These are phyloP conservation scores for Paecilomyces sp. DNA, from an alignment of 2,329 filamentous ascomycete species.

Conservation along the genomic window DNA sequence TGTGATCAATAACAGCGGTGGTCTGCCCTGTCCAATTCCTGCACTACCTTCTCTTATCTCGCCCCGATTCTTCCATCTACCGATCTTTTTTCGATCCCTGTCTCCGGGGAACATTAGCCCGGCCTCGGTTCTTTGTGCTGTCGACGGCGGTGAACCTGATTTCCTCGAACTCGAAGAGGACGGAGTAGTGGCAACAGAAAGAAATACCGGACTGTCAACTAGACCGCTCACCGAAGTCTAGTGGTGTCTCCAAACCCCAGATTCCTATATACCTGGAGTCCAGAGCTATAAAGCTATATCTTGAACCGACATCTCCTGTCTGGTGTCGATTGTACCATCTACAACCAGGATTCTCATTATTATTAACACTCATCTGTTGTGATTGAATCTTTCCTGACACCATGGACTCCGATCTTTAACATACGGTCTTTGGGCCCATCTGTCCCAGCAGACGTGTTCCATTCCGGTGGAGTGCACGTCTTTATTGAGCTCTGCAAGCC, in stretches of 20 bases:
- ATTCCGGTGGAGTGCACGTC: no score
- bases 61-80: slow-evolving; percentile 9
- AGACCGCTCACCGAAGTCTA: background rate
- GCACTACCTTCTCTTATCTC: background rate
- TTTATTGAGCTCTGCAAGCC: background rate
- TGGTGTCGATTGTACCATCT: background rate
- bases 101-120: background rate
- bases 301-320: background rate
- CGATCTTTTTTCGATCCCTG: background rate
- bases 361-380: background rate
- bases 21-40: slow-evolving; percentile 7
- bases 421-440: background rate
- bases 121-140: background rate
- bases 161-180: background rate
- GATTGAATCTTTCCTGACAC: slow-evolving; percentile 2
- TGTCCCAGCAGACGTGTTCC: background rate
- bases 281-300: background rate
- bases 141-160: background rate
- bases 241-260: background rate
- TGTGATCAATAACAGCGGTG: slow-evolving; percentile 13
- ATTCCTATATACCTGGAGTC: background rate
- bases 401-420: slow-evolving; percentile 12
- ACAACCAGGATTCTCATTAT: slow-evolving; percentile 3
- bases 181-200: background rate
- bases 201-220: background rate